Evolutionary conservation across 441 rosid genomes (phyloP).

Genomic region (Euphorbia neoarborescens): DNA sequence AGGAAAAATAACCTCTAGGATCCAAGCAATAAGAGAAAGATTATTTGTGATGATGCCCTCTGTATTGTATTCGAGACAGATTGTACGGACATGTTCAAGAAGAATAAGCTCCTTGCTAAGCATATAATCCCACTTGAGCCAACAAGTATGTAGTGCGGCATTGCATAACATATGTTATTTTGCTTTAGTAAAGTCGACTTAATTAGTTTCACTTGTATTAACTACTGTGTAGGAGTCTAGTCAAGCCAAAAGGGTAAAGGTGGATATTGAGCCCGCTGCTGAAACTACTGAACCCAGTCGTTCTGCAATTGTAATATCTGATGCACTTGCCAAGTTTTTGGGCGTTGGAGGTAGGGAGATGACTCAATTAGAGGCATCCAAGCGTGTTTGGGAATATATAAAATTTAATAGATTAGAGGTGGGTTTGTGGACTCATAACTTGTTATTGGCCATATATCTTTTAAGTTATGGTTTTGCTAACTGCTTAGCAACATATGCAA

Average conservation of each 20-base stretch:
- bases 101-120: constrained; percentile 86
- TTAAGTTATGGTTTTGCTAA: constrained; percentile 2
- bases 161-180: neutral
- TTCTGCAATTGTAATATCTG: constrained; percentile 22
- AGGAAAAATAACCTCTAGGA: constrained; percentile 96
- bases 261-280: constrained; percentile 42
- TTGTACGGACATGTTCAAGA: constrained; percentile 97
- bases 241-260: constrained; percentile 56
- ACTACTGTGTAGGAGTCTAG: constrained; percentile 52
- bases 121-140: constrained; percentile 84
- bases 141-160: constrained; percentile 37
- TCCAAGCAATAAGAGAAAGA: constrained; percentile 94
- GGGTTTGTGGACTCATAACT: constrained; percentile 4
- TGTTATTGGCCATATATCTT: constrained; percentile 8
- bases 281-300: constrained; percentile 29
- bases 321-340: constrained; percentile 26
- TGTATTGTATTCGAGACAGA: constrained; percentile 86
- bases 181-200: neutral
- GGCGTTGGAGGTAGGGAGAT: constrained; percentile 23
- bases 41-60: constrained; percentile 82
- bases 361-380: constrained; percentile 24
- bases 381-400: constrained; percentile 30
- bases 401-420: constrained; percentile 29
- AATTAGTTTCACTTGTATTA: neutral
- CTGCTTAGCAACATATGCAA: neutral